Evolutionary conservation across 176 grass and related monocot species (phyloP), one percentile per base, ranked within the genome.

Genomic region (Calamus simplicifolius): DNA sequence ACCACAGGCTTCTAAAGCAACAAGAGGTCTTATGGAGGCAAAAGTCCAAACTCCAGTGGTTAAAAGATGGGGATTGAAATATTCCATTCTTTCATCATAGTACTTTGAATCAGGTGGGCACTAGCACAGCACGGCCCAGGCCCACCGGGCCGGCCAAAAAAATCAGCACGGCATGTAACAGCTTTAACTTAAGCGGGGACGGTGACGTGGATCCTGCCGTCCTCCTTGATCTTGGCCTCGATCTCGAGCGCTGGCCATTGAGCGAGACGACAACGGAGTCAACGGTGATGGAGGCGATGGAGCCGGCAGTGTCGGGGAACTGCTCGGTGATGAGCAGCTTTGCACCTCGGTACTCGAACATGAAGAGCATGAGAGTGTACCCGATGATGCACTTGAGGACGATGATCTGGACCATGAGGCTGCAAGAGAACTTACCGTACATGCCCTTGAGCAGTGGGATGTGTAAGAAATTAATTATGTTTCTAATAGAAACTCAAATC

Each of bases 321-420:
- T 98, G 93, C 76, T 98, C 93, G 0, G 87, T 81, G 72, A 98
- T 98, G 54, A 98, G 93, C 19, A 92, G 70, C 73, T 79, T 51
- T 5, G 93, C 93, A 51, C 87, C 93, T 53, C 93, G 93, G 81
- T 78, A 98, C 81, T 98, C 93, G 61, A 98, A 93, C 81, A 98
- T 66, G 63, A 98, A 93, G n/a, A 98, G 84, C 94, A 98, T 98
- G 25, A 98, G 81, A 4, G 94, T 98, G 81, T 98, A 98, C 94
- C 94, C 92, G 72, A 98, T 92, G 81, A 98, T 98, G 79, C 94
- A 98, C 78, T 98, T 88, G 1, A 98, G 81, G 6, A 98, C 94
- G 0, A 98, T 88, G 79, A 98, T 89, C 77, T 98, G 94, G 8
- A 98, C 94, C 94, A 98, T 98, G 16, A 98, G 87, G 59, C 73